A percentile compares a stretch with the other conserved stretches of the same genome.
phyloP scores from a whole-genome alignment of 2,329 filamentous ascomycete species.

The Ophiostoma sp. region DNA sequence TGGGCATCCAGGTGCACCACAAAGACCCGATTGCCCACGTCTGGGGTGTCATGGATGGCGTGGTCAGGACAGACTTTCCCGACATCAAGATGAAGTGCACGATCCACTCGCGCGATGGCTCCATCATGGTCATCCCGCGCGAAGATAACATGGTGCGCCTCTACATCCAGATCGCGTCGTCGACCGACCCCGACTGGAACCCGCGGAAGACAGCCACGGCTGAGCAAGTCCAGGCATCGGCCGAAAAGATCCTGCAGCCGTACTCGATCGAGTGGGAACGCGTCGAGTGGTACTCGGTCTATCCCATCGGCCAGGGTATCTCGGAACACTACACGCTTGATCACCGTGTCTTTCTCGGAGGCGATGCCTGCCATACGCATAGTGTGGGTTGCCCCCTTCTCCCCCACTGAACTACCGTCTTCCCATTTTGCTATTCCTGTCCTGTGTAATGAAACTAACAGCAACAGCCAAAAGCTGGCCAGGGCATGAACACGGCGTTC shows the following conservation, averaged over 20 bases:
- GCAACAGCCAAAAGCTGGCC: constrained; percentile 60
- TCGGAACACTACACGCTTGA: constrained; percentile 62
- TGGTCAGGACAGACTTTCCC: constrained; percentile 67
- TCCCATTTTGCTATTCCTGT: background rate
- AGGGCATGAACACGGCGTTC: constrained; percentile 77
- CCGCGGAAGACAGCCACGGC: constrained; percentile 59
- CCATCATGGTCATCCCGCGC: constrained; percentile 73
- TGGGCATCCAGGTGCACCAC: constrained; percentile 65
- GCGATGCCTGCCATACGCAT: constrained; percentile 75
- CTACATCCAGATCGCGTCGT: constrained; percentile 62
- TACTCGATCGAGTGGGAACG: constrained; percentile 63
- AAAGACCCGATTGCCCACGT: constrained; percentile 66
- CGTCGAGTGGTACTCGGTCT: constrained; percentile 70
- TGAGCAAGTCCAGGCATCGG: constrained; percentile 58
- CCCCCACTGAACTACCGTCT: constrained; percentile 34
- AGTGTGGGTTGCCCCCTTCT: constrained; percentile 46
- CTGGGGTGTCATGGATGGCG: constrained; percentile 72
- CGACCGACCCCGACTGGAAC: constrained; percentile 49
- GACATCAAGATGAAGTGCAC: constrained; percentile 77
- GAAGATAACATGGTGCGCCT: constrained; percentile 64
- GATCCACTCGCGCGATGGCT: constrained; percentile 67
- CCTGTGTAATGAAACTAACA: background rate
- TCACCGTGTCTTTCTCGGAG: constrained; percentile 66
- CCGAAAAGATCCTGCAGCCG: constrained; percentile 59
- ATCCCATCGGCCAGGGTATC: constrained; percentile 70